These are phyloP conservation scores for Trifolium subterraneum DNA, from an alignment of 306 rosid genomes.

Conservation along the genomic window DNA sequence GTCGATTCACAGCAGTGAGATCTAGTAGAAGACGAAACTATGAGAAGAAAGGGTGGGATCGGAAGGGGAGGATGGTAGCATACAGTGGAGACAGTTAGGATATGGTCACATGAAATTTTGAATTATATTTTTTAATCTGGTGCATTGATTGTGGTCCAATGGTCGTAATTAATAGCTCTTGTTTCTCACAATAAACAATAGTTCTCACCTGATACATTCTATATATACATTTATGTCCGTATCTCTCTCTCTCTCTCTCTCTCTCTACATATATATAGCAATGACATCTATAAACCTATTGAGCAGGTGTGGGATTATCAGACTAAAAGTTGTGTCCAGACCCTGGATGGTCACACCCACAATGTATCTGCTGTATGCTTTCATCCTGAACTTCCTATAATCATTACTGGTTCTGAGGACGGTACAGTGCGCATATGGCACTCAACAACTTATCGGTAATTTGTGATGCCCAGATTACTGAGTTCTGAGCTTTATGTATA, in stretches of 20 bases:
- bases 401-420: conserved; percentile 98
- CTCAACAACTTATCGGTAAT: conserved; percentile 93
- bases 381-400: conserved; percentile 98
- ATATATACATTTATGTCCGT: background rate
- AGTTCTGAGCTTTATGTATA: conserved; percentile 36
- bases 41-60: conserved; percentile 41
- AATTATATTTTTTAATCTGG: background rate
- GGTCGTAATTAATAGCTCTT: conserved; percentile 1
- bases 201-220: background rate
- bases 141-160: conserved; percentile 5
- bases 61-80: conserved; percentile 1
- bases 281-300: conserved; percentile 39
- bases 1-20: conserved; percentile 50
- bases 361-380: conserved; percentile 99
- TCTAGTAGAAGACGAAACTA: conserved; percentile 50
- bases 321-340: conserved; percentile 99
- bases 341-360: conserved; percentile 99
- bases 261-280: conserved; percentile 12
- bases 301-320: conserved; percentile 98
- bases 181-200: conserved; percentile 3
- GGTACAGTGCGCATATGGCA: conserved; percentile 99
- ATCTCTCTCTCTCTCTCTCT: too few species aligned
- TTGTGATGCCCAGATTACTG: conserved; percentile 36
- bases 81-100: conserved; percentile 3
- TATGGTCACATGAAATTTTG: background rate